Percentiles rank a stretch among this genome's conserved stretches.
Conservation (phyloP, 257 asterid genomes). For the Solanum clarkiae region DNA sequence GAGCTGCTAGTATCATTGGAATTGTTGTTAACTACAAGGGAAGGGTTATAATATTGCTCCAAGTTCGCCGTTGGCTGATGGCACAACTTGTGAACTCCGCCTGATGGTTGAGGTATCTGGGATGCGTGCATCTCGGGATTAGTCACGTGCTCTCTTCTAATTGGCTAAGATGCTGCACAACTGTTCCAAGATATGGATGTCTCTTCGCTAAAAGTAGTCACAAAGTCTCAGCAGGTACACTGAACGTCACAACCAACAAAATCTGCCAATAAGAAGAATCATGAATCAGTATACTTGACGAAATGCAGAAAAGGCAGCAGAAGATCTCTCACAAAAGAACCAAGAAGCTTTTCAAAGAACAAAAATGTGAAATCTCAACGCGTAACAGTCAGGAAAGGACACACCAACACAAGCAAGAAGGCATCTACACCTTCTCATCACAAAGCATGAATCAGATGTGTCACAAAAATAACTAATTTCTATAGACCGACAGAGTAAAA, state of each 20-base stretch:
- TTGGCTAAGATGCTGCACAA: not conserved
- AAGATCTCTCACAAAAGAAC: not conserved
- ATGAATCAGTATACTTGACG: not conserved
- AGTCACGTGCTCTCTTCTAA: not conserved
- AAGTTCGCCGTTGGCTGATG: constrained; percentile 36
- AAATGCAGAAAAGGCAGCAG: not conserved
- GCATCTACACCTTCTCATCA: not conserved
- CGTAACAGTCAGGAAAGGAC: not conserved
- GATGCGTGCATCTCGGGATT: constrained; percentile 50
- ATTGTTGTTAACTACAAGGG: constrained; percentile 39
- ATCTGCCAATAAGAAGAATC: not conserved
- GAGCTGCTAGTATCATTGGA: constrained; percentile 30
- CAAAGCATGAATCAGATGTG: not conserved
- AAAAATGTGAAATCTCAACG: not conserved
- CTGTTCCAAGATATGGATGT: not conserved
- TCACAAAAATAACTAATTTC: not conserved
- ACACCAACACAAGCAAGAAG: not conserved
- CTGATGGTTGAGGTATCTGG: constrained; percentile 39
- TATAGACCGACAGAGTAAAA: not conserved
- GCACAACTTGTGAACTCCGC: constrained; percentile 29
- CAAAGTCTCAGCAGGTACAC: not conserved
- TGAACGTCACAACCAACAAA: not conserved
- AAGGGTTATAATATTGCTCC: constrained; percentile 28
- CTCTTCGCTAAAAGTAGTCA: not conserved
- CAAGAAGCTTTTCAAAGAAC: not conserved